These are phyloP conservation scores for Meyerozyma elateridarum DNA, from an alignment of 1,139 yeast genomes.

Conservation along the genomic window DNA sequence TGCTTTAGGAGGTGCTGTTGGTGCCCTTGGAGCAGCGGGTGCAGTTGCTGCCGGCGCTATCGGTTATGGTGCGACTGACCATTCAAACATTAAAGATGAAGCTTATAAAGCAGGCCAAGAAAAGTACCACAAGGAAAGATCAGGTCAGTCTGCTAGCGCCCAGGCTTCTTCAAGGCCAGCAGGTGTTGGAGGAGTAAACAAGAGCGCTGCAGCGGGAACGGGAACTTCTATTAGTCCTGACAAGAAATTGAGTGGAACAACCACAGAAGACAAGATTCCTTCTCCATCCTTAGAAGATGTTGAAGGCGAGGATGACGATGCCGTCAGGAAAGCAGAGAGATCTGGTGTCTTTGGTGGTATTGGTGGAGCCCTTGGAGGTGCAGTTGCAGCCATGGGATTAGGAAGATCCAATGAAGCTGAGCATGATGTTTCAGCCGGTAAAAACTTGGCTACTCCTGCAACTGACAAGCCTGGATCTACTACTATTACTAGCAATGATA, in stretches of 20 bases:
- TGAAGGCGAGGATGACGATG: slow-evolving; percentile 4
- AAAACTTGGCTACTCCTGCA: neutral
- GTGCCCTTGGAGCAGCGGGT: slow-evolving; percentile 17
- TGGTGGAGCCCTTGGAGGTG: slow-evolving; percentile 12
- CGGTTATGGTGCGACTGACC: slow-evolving; percentile 9
- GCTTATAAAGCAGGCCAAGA: slow-evolving; percentile 15
- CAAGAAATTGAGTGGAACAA: too few species aligned
- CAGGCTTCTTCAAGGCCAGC: too few species aligned
- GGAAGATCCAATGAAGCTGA: neutral
- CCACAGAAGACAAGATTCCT: neutral
- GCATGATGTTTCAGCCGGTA: neutral
- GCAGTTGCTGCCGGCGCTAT: slow-evolving; percentile 13
- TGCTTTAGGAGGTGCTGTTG: slow-evolving; percentile 14
- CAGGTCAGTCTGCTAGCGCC: too few species aligned
- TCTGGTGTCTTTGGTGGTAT: slow-evolving; percentile 15
- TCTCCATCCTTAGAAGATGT: slow-evolving; percentile 6
- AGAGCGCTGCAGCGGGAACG: too few species aligned
- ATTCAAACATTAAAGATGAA: slow-evolving; percentile 9
- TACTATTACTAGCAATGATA: neutral
- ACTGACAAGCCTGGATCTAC: slow-evolving; percentile 1
- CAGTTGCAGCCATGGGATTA: slow-evolving; percentile 14
- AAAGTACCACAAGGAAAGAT: slow-evolving; percentile 9
- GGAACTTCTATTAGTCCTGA: too few species aligned
- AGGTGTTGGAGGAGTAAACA: too few species aligned
- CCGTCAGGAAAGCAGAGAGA: slow-evolving; percentile 4